Base-by-base conservation (phyloP, 2,329 filamentous ascomycete genomes). In the Pseudophaeomoniella oleicola region DNA sequence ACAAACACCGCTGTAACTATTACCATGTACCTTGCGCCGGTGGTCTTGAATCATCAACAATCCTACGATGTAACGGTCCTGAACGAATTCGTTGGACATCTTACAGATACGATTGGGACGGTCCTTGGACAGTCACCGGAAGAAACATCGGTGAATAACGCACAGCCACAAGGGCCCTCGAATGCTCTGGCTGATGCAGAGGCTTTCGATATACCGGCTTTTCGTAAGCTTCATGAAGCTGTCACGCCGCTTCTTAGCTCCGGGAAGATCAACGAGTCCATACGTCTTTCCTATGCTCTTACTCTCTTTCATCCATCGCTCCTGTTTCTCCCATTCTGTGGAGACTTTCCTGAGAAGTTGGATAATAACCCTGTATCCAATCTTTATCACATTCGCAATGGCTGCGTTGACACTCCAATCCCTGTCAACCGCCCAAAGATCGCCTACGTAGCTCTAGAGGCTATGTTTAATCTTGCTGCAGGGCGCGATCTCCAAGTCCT, bases 241-340 rank as follows among this genome's bases (percentile, higher is more conserved):
- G 66, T 94, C 19, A 76, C 93, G 30, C 79, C 84, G 0, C 62
- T 72, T 2, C 68, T 96, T 0, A 81, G 86, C 2, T 71, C 75
- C 0, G 53, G 70, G 4, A 58, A 63, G 2, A 70, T 94, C 4
- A 66, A 75, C 1, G 78, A 87, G 44, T 63, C 64, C 42, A 73
- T 78, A 3, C 74, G 85, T 30, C 71, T 71, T 37, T 60, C 71
- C 1, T 94, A 87, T 49, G 74, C 80, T 0, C 71, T 78, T 44
- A 79, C 76, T 16, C 69, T 98, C 1, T 93, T 96, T 60, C 67
- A 70, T 32, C 82, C 76, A 18, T 94, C 86, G 1, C 74, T 94
- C 39, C 76, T 94, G 35, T 85, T 94, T 53, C 57, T 68, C 1
- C 72, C 75, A 0, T 75, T 85, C 44, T 66, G 68, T 10, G 64